A percentile compares a stretch with the other conserved stretches of the same genome.
Conservation (phyloP, 306 rosid genomes). For the Elaeagnus macrophylla region DNA sequence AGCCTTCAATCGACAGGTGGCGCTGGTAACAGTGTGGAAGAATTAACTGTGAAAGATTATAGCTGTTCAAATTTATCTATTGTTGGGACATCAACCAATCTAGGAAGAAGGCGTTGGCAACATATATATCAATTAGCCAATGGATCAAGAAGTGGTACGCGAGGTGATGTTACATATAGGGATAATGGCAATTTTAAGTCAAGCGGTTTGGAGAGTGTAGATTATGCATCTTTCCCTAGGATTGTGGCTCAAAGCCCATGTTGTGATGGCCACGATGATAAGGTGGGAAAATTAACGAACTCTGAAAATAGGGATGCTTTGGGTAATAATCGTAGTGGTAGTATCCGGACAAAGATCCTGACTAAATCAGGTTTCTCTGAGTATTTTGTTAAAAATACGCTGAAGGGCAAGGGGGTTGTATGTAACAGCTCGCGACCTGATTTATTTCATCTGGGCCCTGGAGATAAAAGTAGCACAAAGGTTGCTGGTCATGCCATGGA, state of each 20-base stretch:
- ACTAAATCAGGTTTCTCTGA: slow-evolving; percentile 87
- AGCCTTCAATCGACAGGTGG: slow-evolving; percentile 24
- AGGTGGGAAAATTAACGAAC: slow-evolving; percentile 34
- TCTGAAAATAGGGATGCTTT: slow-evolving; percentile 37
- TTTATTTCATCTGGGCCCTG: slow-evolving; percentile 28
- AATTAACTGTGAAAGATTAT: slow-evolving; percentile 45
- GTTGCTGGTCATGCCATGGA: slow-evolving; percentile 21
- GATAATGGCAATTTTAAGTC: slow-evolving; percentile 41
- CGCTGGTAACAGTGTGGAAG: slow-evolving; percentile 48
- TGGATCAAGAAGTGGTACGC: slow-evolving; percentile 55
- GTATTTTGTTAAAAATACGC: slow-evolving; percentile 58
- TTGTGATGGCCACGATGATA: slow-evolving; percentile 41
- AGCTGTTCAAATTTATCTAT: slow-evolving; percentile 47
- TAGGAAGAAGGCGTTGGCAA: slow-evolving; percentile 44
- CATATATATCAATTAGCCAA: slow-evolving; percentile 55
- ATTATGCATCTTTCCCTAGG: slow-evolving; percentile 36
- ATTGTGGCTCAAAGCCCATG: slow-evolving; percentile 38
- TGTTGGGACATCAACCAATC: slow-evolving; percentile 48
- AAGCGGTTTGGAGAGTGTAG: slow-evolving; percentile 38
- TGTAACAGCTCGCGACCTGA: slow-evolving; percentile 39
- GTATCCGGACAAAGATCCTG: slow-evolving; percentile 66
- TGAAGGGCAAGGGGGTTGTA: slow-evolving; percentile 75
- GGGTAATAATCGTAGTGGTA: slow-evolving; percentile 36
- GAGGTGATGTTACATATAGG: slow-evolving; percentile 24
- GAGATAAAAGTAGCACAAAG: slow-evolving; percentile 35